Percentiles rank a stretch among this genome's conserved stretches.
Conservation (phyloP, 192 early-diverging fungal genomes). For the Linnemannia hyalina region DNA sequence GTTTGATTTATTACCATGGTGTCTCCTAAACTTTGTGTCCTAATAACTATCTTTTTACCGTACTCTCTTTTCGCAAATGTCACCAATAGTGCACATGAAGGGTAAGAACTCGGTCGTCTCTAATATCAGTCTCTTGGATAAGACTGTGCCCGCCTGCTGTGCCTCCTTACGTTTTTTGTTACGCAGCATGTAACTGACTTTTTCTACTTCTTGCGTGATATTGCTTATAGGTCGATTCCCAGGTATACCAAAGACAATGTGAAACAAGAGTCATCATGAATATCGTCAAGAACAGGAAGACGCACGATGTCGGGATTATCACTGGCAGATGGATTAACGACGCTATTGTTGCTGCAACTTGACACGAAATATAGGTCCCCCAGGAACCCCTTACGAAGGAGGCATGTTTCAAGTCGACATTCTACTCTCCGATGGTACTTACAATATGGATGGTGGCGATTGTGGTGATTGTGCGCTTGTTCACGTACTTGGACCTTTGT, state of each 20-base stretch:
- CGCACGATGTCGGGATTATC: not conserved
- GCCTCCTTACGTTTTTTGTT: not conserved
- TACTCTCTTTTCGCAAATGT: not conserved
- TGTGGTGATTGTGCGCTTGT: not conserved
- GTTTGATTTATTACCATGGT: not conserved
- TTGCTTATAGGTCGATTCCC: constrained; percentile 34
- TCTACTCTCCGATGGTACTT: constrained; percentile 37
- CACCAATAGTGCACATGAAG: constrained; percentile 46
- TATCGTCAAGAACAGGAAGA: not conserved
- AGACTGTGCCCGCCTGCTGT: not conserved
- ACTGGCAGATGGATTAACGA: not conserved
- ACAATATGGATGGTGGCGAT: not conserved
- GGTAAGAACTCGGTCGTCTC: constrained; percentile 9
- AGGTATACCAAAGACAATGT: constrained; percentile 10
- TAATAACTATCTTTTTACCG: not conserved
- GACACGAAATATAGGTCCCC: constrained; percentile 28
- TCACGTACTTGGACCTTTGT: not conserved
- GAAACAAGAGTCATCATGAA: not conserved
- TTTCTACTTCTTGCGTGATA: not conserved
- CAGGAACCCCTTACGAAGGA: constrained; percentile 46
- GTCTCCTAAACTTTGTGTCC: not conserved
- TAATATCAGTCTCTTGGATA: not conserved
- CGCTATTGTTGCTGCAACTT: not conserved
- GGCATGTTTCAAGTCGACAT: constrained; percentile 55
- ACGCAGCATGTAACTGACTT: not conserved